These are phyloP conservation scores for Artemisia annua DNA, from an alignment of 129 eudicot genomes.

Conservation along the genomic window DNA sequence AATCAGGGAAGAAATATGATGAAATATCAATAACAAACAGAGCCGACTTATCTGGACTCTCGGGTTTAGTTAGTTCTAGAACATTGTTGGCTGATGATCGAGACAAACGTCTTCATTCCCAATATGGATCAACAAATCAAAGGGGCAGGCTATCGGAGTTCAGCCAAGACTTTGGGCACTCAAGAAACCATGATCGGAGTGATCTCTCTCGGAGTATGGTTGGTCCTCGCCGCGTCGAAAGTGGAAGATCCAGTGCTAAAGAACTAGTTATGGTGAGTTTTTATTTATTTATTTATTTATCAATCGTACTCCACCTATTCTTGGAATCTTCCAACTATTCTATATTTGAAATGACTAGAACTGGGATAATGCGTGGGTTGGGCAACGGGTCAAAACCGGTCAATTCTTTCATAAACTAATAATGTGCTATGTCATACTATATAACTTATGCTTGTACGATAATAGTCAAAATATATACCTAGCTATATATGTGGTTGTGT, in stretches of 20 bases:
- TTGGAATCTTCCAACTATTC: background rate
- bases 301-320: background rate
- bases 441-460: too few relatives aligned
- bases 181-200: constrained; percentile 46
- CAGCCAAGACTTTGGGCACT: constrained; percentile 32
- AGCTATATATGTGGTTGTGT: too few relatives aligned
- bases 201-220: constrained; percentile 32
- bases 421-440: too few relatives aligned
- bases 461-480: too few relatives aligned
- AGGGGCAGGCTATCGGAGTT: constrained; percentile 36
- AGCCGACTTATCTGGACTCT: too few relatives aligned
- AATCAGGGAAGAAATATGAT: constrained; percentile 41
- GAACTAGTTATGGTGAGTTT: constrained; percentile 50
- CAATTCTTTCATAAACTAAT: too few relatives aligned
- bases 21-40: constrained; percentile 13
- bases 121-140: constrained; percentile 28
- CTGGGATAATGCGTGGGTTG: background rate
- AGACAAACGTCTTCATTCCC: constrained; percentile 17
- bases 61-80: too few relatives aligned
- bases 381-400: too few relatives aligned
- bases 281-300: background rate
- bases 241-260: constrained; percentile 47
- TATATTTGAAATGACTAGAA: background rate
- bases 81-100: background rate
- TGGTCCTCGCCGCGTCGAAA: constrained; percentile 41